These are phyloP conservation scores for Rhododendron mucronatum DNA, from an alignment of 148 eudicot species.

Conservation along the genomic window DNA sequence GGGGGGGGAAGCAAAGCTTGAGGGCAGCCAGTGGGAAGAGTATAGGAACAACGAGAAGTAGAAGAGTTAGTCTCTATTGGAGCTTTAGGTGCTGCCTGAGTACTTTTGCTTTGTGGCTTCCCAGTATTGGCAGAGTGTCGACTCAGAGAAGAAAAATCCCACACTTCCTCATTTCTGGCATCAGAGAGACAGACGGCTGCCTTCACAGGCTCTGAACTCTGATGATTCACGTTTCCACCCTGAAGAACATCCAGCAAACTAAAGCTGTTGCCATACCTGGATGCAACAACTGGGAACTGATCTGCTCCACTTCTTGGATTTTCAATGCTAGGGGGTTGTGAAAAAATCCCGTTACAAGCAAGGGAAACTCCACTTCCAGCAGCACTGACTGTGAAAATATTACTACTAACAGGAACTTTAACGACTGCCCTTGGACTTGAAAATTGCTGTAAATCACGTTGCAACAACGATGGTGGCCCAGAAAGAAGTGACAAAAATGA, in stretches of 20 bases:
- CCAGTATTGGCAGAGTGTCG: conserved; percentile 21
- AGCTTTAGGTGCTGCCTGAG: conserved; percentile 20
- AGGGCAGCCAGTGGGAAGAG: conserved; percentile 33
- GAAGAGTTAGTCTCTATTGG: conserved; percentile 19
- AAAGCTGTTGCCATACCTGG: conserved; percentile 17
- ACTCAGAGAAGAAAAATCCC: conserved; percentile 17
- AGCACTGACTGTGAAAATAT: conserved; percentile 16
- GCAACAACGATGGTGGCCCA: conserved; percentile 28
- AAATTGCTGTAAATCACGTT: conserved; percentile 29
- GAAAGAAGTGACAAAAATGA: conserved; percentile 43
- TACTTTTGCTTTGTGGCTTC: conserved; percentile 19
- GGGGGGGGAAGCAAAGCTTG: conserved; percentile 13
- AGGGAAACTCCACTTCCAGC: conserved; percentile 20
- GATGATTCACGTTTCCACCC: conserved; percentile 16
- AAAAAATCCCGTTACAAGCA: conserved; percentile 18
- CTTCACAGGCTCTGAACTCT: conserved; percentile 17
- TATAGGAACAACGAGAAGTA: conserved; percentile 14
- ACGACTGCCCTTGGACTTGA: conserved; percentile 18
- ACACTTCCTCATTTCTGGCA: conserved; percentile 22
- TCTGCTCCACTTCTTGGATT: conserved; percentile 21
- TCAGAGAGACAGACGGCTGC: conserved; percentile 18
- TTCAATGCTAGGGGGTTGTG: conserved; percentile 27
- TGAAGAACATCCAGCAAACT: conserved; percentile 26
- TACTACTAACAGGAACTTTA: conserved; percentile 15
- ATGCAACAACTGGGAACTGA: conserved; percentile 20